These are phyloP conservation scores for Pichia occidentalis DNA, from an alignment of 805 yeast species.

Conservation along the genomic window DNA sequence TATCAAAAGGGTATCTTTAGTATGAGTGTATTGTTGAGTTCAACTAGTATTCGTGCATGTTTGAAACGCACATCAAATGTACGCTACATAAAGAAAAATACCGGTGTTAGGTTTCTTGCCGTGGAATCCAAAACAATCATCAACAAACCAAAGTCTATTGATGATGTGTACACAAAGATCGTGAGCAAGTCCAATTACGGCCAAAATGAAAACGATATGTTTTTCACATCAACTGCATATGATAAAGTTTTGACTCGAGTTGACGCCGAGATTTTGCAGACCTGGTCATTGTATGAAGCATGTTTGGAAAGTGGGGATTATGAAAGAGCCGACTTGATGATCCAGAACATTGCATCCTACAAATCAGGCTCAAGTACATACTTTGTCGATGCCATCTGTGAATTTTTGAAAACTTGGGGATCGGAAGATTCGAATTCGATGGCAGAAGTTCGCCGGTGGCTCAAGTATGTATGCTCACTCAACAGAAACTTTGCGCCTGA, in stretches of 20 bases:
- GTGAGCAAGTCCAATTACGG: background rate
- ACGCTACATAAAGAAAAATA: background rate
- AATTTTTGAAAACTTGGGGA: slow-evolving; percentile 42
- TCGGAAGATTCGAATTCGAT: slow-evolving; percentile 22
- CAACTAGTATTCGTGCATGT: slow-evolving; percentile 8
- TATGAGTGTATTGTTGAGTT: slow-evolving; percentile 12
- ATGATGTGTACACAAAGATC: slow-evolving; percentile 16
- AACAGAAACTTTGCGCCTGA: slow-evolving; percentile 20
- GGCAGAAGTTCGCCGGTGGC: slow-evolving; percentile 22
- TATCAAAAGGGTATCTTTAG: too few relatives aligned
- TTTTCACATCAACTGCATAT: slow-evolving; percentile 18
- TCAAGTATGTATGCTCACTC: slow-evolving; percentile 17
- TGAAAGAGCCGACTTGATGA: slow-evolving; percentile 62
- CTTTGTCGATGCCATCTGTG: slow-evolving; percentile 62
- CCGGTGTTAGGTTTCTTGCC: slow-evolving; percentile 8
- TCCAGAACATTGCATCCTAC: slow-evolving; percentile 46
- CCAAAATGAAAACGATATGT: slow-evolving; percentile 10
- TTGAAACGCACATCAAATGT: background rate
- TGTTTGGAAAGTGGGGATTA: slow-evolving; percentile 60
- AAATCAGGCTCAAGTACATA: slow-evolving; percentile 27
- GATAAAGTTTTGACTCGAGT: slow-evolving; percentile 26
- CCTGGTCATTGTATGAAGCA: slow-evolving; percentile 73
- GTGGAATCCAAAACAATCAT: slow-evolving; percentile 10
- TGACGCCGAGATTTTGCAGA: slow-evolving; percentile 21
- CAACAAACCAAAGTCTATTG: slow-evolving; percentile 16